phyloP scores from a whole-genome alignment of 495 filamentous ascomycete genomes.

The Extremus antarcticus region DNA sequence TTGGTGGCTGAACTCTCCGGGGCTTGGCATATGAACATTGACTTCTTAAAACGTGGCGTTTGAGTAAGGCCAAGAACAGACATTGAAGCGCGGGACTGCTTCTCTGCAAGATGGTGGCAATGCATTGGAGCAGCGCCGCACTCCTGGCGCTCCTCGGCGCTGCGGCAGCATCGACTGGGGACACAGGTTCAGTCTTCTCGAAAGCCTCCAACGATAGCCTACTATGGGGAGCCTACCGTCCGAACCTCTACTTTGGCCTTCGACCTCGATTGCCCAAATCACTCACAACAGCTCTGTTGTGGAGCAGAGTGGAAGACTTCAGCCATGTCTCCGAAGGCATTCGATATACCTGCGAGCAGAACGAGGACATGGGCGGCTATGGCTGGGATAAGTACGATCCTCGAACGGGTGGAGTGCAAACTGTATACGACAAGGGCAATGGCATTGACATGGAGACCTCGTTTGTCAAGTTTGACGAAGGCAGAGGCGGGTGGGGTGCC shows the following conservation, averaged over 20 bases:
- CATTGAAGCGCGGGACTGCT: background rate
- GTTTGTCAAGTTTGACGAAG: constrained; percentile 88
- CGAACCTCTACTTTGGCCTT: constrained; percentile 92
- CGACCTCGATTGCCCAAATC: constrained; percentile 79
- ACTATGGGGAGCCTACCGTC: constrained; percentile 92
- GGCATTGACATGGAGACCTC: constrained; percentile 79
- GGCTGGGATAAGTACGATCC: constrained; percentile 96
- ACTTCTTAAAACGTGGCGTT: background rate
- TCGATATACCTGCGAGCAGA: constrained; percentile 90
- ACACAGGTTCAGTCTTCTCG: constrained; percentile 6
- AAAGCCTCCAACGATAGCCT: constrained; percentile 31
- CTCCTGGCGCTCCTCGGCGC: background rate
- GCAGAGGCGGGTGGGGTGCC: constrained; percentile 79
- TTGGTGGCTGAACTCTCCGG: background rate
- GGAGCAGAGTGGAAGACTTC: constrained; percentile 79
- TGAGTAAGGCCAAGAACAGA: background rate
- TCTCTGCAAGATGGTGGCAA: background rate
- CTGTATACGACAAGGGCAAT: constrained; percentile 81
- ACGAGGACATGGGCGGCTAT: constrained; percentile 89
- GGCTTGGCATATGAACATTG: background rate
- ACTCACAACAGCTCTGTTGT: constrained; percentile 74
- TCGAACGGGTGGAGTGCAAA: constrained; percentile 73
- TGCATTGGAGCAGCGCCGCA: constrained; percentile 7
- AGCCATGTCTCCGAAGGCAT: constrained; percentile 65
- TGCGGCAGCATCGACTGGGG: background rate